Evolutionary conservation across 805 yeast species (phyloP), one percentile per base, ranked within the genome.

Genomic region (Cyberlindnera nakhonratchasimensis): DNA sequence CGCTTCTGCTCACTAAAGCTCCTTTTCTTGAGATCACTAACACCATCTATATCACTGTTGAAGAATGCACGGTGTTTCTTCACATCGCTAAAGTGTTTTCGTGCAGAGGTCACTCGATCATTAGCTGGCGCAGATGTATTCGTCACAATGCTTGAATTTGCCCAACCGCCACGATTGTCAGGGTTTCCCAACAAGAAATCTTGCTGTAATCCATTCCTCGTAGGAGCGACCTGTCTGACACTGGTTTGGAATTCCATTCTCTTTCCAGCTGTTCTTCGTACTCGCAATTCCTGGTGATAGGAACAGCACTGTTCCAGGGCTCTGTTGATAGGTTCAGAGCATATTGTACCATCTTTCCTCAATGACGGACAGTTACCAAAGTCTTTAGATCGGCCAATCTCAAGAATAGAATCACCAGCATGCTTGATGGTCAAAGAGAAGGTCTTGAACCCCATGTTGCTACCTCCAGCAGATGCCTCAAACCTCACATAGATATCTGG

Each of bases 181-280:
- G 55, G 64, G 16, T 56, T 59, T 5, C 67, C 70, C 37, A 69
- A 52, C 32, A 67, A 67, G 48, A 76, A 61, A 0, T 72, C 66
- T 43, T 71, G 77, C 39, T 55, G 65, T 21, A 53, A 55, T 14
- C 73, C 77, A 32, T 69, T 68, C n/a, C 39, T 38, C 5, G 89
- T 80, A 29, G 53, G 52, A 6, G 87, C 74, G 52, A 79, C 72
- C 62, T 77, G 60, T 43, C 79, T 63, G 45, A 73, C 68, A 46
- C 77, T 65, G 13, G 85, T 76, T 60, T 79, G 85, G 40, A 91
- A 68, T 59, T 90, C 98, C 69, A 87, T 75, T 47, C 98, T 67
- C 47, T 75, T 71, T n/a, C 80, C 71, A 17, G 77, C 73, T 0
- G 75, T 62, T 34, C 69, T 69, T 33, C 73, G 70, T 41, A 78